Conservation (phyloP, 2,329 filamentous ascomycete genomes). For the Claviceps lovelessii region DNA sequence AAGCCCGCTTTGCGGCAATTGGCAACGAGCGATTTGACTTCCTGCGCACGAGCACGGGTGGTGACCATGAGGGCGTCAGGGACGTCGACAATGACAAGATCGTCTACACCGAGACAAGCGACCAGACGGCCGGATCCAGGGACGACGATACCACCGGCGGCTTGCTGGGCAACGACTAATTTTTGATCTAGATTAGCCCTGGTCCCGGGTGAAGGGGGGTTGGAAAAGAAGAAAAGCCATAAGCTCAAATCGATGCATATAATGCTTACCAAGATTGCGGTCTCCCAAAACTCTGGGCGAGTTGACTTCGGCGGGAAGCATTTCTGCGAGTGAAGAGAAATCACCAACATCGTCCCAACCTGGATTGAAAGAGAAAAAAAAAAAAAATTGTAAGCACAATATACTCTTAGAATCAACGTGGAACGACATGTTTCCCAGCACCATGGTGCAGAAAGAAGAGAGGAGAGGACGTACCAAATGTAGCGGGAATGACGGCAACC, state of each 20-base stretch:
- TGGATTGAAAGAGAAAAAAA: no score
- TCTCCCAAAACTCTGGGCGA: conserved; percentile 12
- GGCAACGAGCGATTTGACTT: conserved; percentile 14
- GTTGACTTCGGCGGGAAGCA: conserved; percentile 14
- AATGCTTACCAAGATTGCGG: conserved; percentile 9
- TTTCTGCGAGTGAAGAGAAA: conserved; percentile 14
- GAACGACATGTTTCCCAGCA: no score
- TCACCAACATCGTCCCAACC: conserved; percentile 16
- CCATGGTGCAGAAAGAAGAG: no score
- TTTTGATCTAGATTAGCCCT: neutral
- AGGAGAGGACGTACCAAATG: conserved; percentile 9
- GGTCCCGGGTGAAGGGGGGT: no score
- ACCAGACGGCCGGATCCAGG: conserved; percentile 13
- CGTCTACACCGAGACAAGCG: conserved; percentile 14
- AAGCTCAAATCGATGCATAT: no score
- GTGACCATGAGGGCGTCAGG: conserved; percentile 16
- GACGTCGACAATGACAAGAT: conserved; percentile 14
- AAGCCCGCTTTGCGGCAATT: conserved; percentile 13
- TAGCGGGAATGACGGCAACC: conserved; percentile 14
- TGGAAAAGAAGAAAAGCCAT: neutral
- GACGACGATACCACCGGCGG: conserved; percentile 14
- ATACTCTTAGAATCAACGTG: no score
- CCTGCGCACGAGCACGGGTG: conserved; percentile 14
- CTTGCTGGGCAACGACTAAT: conserved; percentile 13
- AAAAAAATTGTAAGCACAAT: neutral